Percentiles rank a stretch among this genome's conserved stretches.
phyloP scores from a whole-genome alignment of 2,329 filamentous ascomycete genomes.

The Didymella segeticola region DNA sequence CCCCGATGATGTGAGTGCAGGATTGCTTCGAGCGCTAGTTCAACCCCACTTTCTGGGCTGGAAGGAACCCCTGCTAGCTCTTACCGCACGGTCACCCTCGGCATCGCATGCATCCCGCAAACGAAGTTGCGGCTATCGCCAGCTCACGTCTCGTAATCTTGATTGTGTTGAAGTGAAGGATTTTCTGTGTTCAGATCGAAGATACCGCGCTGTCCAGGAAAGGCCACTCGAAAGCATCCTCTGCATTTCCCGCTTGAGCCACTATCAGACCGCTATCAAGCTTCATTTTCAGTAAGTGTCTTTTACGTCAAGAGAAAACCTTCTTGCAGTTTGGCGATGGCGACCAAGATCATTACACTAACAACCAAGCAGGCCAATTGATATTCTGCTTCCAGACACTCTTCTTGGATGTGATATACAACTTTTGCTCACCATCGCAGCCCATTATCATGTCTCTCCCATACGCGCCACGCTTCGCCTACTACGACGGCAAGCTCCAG shows the following conservation, averaged over 20 bases:
- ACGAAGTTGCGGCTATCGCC: conserved; percentile 13
- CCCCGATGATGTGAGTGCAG: conserved; percentile 22
- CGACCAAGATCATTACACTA: neutral
- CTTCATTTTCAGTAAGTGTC: conserved; percentile 9
- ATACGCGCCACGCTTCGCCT: conserved; percentile 68
- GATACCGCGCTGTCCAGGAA: conserved; percentile 2
- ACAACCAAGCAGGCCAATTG: neutral
- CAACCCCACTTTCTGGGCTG: conserved; percentile 19
- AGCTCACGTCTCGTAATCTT: conserved; percentile 11
- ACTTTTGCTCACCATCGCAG: neutral
- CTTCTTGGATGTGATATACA: neutral
- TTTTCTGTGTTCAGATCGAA: conserved; percentile 7
- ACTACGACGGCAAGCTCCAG: conserved; percentile 75
- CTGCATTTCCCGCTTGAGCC: conserved; percentile 1
- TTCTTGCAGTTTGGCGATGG: conserved; percentile 9
- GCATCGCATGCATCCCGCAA: neutral
- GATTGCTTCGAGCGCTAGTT: conserved; percentile 11
- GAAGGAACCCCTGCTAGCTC: conserved; percentile 14
- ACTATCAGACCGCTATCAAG: conserved; percentile 3
- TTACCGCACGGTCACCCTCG: conserved; percentile 29
- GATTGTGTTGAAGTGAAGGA: conserved; percentile 1
- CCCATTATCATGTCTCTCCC: conserved; percentile 42
- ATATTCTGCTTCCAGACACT: neutral
- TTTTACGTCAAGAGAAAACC: neutral
- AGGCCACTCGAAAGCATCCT: neutral